Evolutionary conservation across 805 yeast species (phyloP), one percentile per base, ranked within the genome.

Genomic region (Suhomyces tanzawaensis): DNA sequence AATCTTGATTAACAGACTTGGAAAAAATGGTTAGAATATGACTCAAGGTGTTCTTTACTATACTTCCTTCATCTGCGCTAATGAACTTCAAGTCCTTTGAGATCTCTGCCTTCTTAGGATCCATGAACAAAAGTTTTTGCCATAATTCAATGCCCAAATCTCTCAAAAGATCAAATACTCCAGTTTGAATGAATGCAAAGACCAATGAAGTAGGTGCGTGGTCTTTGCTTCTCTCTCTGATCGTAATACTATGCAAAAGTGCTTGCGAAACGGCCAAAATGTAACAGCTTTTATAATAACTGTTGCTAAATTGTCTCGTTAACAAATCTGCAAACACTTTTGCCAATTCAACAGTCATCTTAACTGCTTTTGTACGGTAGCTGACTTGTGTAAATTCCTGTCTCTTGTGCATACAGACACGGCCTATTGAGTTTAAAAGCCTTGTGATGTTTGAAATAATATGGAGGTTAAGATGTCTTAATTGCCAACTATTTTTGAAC

Each of bases 401-500:
- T 38, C 76, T 69, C 40, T 73, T 71, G 12, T 69, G 67, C 54
- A 71, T 68, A 15, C 76, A 66, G 9, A 77, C 52, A 39, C 72
- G 62, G 5, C 72, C 58, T 17, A 77, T 46, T 5, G 75, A 63
- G 35, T 71, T 60, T 34, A 74, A 67, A 2, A 75, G 44, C 24
- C 65, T 60, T 1, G 76, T 47, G 2, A 71, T 56, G 21, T 68
- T 60, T 5, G 69, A 60, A 45, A 78, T 82, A 19, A 79, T 57
- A 22, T 76, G 66, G 35, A 72, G 66, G 22, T 68, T 56, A 26
- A 81, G 66, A 42, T 68, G 69, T 37, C 88, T 69, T 8, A 80
- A 54, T 44, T 81, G 79, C 2, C 76, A 58, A 0, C 82, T 62
- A 49, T 84, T 85, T 45, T 83, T 83, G 59, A 67, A 78, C 47